Conservation (phyloP, 129 eudicot genomes). For the Daucus carota region DNA sequence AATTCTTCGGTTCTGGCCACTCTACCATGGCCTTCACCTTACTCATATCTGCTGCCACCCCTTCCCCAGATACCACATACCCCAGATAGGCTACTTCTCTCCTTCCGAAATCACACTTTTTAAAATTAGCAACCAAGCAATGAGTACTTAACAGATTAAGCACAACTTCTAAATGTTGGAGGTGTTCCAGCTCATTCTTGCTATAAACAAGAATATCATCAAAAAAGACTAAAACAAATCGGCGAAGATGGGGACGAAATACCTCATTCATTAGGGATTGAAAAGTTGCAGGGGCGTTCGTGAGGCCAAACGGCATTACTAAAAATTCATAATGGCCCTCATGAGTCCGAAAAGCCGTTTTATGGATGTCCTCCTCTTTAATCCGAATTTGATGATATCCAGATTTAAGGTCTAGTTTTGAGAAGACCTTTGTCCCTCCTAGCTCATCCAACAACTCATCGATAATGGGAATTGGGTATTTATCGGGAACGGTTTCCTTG, state of each 20-base stretch:
- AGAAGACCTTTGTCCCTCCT: neutral
- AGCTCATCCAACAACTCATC: conserved; percentile 11
- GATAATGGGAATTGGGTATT: neutral
- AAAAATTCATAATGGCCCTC: conserved; percentile 2
- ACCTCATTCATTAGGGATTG: conserved; percentile 2
- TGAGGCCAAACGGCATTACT: neutral
- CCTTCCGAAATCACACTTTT: neutral
- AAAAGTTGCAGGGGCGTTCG: too few species aligned
- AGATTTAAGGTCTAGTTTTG: neutral
- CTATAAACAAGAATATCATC: neutral
- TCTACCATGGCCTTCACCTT: too few species aligned
- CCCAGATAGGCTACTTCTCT: too few species aligned
- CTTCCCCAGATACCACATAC: too few species aligned
- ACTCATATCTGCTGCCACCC: too few species aligned
- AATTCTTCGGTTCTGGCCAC: too few species aligned
- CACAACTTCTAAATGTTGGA: neutral
- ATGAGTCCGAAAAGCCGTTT: conserved; percentile 11
- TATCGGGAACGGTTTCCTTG: neutral
- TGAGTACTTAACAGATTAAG: neutral
- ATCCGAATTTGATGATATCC: conserved; percentile 1
- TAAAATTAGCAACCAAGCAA: neutral
- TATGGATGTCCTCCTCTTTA: neutral
- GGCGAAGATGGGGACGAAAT: neutral
- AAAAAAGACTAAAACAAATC: neutral
- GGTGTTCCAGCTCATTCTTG: neutral